A percentile compares a stretch with the other conserved stretches of the same genome.
These are phyloP conservation scores for Lactuca saligna DNA, from an alignment of 129 eudicot genomes.

Conservation along the genomic window DNA sequence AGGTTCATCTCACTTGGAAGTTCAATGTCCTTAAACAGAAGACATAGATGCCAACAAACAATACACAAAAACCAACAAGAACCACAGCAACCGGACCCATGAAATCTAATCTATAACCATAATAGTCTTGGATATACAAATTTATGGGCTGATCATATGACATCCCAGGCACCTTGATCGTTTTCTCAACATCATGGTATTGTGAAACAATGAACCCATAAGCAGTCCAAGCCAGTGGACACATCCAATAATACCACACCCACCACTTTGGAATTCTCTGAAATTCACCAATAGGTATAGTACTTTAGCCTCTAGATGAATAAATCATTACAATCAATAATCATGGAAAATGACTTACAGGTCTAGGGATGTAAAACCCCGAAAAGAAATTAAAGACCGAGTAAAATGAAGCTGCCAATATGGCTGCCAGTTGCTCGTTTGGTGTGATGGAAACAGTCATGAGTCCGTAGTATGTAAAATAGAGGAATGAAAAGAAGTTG, in stretches of 20 bases:
- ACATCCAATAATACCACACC: conserved; percentile 71
- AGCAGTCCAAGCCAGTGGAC: conserved; percentile 67
- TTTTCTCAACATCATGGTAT: conserved; percentile 47
- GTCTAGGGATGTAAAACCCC: conserved; percentile 66
- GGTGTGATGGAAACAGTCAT: conserved; percentile 73
- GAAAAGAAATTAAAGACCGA: conserved; percentile 57
- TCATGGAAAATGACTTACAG: conserved; percentile 35
- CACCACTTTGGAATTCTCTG: conserved; percentile 72
- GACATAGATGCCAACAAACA: conserved; percentile 54
- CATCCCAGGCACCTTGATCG: conserved; percentile 47
- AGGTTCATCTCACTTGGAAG: conserved; percentile 47
- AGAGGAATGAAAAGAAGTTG: conserved; percentile 55
- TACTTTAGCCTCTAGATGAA: not conserved
- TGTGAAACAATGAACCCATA: conserved; percentile 58
- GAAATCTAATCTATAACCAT: conserved; percentile 48
- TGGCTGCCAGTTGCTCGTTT: conserved; percentile 8
- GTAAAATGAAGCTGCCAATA: conserved; percentile 60
- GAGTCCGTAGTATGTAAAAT: conserved; percentile 73
- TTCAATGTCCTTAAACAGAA: conserved; percentile 42
- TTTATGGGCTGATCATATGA: conserved; percentile 29
- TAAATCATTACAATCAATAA: not conserved
- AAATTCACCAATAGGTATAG: not conserved
- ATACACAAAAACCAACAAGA: conserved; percentile 48
- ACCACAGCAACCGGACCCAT: conserved; percentile 55
- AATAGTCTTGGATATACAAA: conserved; percentile 34